These are phyloP conservation scores for Coniferiporia weirii DNA, from an alignment of 1,284 basidiomycete genomes.

Conservation along the genomic window DNA sequence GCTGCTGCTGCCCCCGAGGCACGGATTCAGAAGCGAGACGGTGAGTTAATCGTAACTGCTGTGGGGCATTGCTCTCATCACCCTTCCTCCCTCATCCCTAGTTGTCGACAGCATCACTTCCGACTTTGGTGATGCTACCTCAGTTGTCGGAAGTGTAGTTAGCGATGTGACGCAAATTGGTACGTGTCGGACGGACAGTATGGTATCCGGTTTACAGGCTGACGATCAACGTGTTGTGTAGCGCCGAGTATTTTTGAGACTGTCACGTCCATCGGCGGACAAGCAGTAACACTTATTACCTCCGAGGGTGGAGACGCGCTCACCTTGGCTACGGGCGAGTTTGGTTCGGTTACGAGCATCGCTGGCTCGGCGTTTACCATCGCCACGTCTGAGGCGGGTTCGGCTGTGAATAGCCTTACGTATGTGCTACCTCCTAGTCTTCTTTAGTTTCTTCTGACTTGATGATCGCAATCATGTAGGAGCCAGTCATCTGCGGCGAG, in stretches of 20 bases:
- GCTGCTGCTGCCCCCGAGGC: not conserved
- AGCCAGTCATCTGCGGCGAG: not conserved
- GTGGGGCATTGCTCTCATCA: not conserved
- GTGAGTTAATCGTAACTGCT: not conserved
- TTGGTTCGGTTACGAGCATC: constrained; percentile 43
- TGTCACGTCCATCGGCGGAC: constrained; percentile 38
- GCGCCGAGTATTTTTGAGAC: constrained; percentile 2
- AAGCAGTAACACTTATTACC: constrained; percentile 37
- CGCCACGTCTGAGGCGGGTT: constrained; percentile 27
- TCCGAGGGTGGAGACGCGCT: constrained; percentile 45
- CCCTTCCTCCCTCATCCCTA: not conserved
- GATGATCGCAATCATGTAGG: not conserved
- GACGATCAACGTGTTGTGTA: not conserved
- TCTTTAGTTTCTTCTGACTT: not conserved
- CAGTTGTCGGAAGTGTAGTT: constrained; percentile 21
- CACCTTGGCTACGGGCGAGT: constrained; percentile 44
- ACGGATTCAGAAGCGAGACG: not conserved
- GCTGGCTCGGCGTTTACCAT: constrained; percentile 48
- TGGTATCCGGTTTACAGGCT: not conserved
- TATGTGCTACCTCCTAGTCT: not conserved
- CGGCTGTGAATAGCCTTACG: constrained; percentile 25
- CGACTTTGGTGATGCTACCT: constrained; percentile 23
- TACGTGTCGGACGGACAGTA: constrained; percentile 16
- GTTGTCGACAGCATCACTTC: constrained; percentile 23
- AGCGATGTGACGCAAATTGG: constrained; percentile 30